A percentile compares a stretch with the other conserved stretches of the same genome.
phyloP scores from a whole-genome alignment of 495 filamentous ascomycete species.

The Aspergillus asperescens region DNA sequence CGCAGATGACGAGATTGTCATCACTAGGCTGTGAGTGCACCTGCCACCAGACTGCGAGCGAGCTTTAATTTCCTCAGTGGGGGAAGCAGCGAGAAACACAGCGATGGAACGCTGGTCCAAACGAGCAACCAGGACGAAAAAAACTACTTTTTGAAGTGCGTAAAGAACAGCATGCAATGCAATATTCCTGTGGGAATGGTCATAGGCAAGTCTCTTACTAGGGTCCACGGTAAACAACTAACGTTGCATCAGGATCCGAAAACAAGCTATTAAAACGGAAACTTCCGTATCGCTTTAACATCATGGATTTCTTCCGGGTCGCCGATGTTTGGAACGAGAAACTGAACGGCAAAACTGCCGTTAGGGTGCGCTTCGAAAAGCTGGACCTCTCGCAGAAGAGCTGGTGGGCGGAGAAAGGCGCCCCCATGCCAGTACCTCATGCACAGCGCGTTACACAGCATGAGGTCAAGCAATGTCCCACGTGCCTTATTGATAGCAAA shows the following conservation, averaged over 20 bases:
- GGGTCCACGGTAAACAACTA: not conserved
- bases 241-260: slow-evolving; percentile 38
- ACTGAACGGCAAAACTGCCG: slow-evolving; percentile 34
- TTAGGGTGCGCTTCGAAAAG: slow-evolving; percentile 68
- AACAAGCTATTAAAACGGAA: slow-evolving; percentile 49
- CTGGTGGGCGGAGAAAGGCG: slow-evolving; percentile 60
- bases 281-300: slow-evolving; percentile 60
- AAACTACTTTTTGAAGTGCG: slow-evolving; percentile 25
- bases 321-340: slow-evolving; percentile 70
- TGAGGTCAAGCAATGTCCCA: slow-evolving; percentile 26
- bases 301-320: slow-evolving; percentile 69
- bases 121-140: slow-evolving; percentile 38
- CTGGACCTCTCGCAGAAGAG: slow-evolving; percentile 51
- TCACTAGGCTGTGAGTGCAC: slow-evolving; percentile 56
- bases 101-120: slow-evolving; percentile 39
- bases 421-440: slow-evolving; percentile 16
- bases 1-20: slow-evolving; percentile 59
- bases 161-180: slow-evolving; percentile 31
- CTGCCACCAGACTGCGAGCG: not conserved
- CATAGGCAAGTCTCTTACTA: slow-evolving; percentile 43
- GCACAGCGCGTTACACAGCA: slow-evolving; percentile 24
- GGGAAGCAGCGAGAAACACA: slow-evolving; percentile 39
- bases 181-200: slow-evolving; percentile 51
- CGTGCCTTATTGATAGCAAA: slow-evolving; percentile 34
- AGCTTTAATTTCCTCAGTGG: slow-evolving; percentile 43